Percentiles rank a stretch among this genome's conserved stretches.
phyloP scores from a whole-genome alignment of 495 filamentous ascomycete genomes.

The Diplogelasinospora grovesii region DNA sequence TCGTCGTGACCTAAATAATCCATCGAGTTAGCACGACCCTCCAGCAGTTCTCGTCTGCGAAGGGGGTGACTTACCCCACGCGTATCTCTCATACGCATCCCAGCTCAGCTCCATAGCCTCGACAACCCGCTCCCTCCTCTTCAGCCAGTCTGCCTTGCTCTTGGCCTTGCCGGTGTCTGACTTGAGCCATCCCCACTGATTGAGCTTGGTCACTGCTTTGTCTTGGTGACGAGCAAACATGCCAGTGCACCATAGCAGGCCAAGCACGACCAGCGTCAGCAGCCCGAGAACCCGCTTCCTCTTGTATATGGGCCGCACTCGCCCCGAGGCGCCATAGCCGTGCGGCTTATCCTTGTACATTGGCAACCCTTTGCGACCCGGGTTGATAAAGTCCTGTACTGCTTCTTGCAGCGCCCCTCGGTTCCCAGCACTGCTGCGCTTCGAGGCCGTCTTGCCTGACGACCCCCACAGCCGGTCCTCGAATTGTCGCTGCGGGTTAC shows the following conservation, averaged over 20 bases:
- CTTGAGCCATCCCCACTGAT: constrained; percentile 39
- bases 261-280: constrained; percentile 43
- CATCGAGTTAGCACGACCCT: neutral
- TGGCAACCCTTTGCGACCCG: constrained; percentile 58
- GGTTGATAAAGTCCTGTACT: constrained; percentile 43
- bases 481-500: constrained; percentile 57
- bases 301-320: constrained; percentile 40
- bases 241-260: constrained; percentile 53
- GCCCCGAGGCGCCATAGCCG: constrained; percentile 50
- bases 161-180: constrained; percentile 26
- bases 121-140: constrained; percentile 75
- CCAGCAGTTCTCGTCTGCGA: too few relatives aligned
- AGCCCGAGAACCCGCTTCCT: constrained; percentile 48
- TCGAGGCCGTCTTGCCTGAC: constrained; percentile 16
- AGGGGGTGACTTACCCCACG: constrained; percentile 91
- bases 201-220: constrained; percentile 18
- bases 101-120: constrained; percentile 86
- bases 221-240: constrained; percentile 37
- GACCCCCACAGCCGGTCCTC: constrained; percentile 65
- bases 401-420: constrained; percentile 38
- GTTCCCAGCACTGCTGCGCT: constrained; percentile 20
- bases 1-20: constrained; percentile 64
- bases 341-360: constrained; percentile 99
- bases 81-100: constrained; percentile 86
- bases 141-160: constrained; percentile 58